Evolutionary conservation across 192 early-diverging fungal genomes (phyloP).

Genomic region (Diversispora eburnea): DNA sequence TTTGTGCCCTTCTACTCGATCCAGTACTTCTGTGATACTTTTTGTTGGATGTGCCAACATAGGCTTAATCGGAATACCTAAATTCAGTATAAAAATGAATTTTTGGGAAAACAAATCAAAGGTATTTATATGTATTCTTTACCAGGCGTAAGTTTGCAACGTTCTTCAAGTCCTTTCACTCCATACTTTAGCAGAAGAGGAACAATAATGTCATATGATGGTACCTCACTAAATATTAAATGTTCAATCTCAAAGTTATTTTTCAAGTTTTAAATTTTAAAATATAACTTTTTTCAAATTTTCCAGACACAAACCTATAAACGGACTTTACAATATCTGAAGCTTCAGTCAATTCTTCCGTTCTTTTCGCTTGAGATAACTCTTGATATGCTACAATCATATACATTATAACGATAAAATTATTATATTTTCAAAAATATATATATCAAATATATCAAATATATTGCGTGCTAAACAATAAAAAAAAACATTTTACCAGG

Average conservation of each 20-base stretch:
- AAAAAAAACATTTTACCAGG: slow-evolving; percentile 35
- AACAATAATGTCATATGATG: slow-evolving; percentile 89
- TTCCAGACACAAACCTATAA: slow-evolving; percentile 31
- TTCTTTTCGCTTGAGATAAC: slow-evolving; percentile 33
- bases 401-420: background rate
- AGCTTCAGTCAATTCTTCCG: slow-evolving; percentile 43
- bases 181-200: slow-evolving; percentile 79
- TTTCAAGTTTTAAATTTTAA: background rate
- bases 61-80: slow-evolving; percentile 94
- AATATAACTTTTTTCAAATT: background rate
- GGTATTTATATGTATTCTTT: background rate
- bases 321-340: slow-evolving; percentile 55
- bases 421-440: background rate
- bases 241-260: background rate
- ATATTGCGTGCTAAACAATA: background rate
- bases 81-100: background rate
- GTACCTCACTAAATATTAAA: slow-evolving; percentile 69
- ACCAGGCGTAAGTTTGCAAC: slow-evolving; percentile 92
- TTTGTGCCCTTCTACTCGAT: slow-evolving; percentile 84
- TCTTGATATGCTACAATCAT: slow-evolving; percentile 34
- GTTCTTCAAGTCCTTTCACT: slow-evolving; percentile 57
- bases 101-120: background rate
- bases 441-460: too few relatives aligned
- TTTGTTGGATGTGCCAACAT: slow-evolving; percentile 99
- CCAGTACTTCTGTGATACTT: slow-evolving; percentile 84